phyloP scores from a whole-genome alignment of 495 filamentous ascomycete species.

The Cairneyella variabilis region DNA sequence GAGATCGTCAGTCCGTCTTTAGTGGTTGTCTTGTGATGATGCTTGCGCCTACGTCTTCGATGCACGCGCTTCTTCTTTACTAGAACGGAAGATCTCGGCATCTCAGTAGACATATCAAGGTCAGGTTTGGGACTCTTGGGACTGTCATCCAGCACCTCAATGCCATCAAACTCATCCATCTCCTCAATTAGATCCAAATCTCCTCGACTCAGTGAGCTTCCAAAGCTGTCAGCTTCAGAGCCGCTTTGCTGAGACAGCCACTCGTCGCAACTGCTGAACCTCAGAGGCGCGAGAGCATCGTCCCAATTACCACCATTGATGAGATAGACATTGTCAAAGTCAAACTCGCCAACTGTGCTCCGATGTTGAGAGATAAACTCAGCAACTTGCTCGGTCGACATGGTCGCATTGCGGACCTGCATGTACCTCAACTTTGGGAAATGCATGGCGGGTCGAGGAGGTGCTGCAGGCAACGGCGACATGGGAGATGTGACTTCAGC shows the following conservation, averaged over 20 bases:
- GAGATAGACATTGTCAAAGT: constrained; percentile 65
- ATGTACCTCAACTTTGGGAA: constrained; percentile 59
- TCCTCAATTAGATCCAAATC: constrained; percentile 22
- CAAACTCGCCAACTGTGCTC: constrained; percentile 60
- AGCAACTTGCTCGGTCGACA: constrained; percentile 63
- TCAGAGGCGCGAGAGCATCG: constrained; percentile 64
- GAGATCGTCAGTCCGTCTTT: constrained; percentile 34
- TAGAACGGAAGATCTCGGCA: constrained; percentile 35
- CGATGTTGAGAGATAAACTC: constrained; percentile 58
- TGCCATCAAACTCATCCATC: constrained; percentile 16
- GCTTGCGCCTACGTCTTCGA: constrained; percentile 36
- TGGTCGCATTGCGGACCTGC: constrained; percentile 61
- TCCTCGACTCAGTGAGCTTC: constrained; percentile 12
- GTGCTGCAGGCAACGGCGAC: constrained; percentile 42
- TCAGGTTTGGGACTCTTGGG: constrained; percentile 28
- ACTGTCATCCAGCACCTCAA: not conserved
- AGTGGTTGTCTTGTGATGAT: constrained; percentile 23
- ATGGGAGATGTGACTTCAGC: constrained; percentile 51
- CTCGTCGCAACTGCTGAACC: constrained; percentile 45
- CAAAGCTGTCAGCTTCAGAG: constrained; percentile 20
- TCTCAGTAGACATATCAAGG: constrained; percentile 41
- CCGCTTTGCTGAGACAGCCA: constrained; percentile 47
- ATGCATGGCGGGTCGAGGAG: constrained; percentile 41
- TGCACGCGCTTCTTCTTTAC: constrained; percentile 42
- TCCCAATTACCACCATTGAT: constrained; percentile 65